phyloP scores from a whole-genome alignment of 495 filamentous ascomycete species.

The Aspergillus hancockii region DNA sequence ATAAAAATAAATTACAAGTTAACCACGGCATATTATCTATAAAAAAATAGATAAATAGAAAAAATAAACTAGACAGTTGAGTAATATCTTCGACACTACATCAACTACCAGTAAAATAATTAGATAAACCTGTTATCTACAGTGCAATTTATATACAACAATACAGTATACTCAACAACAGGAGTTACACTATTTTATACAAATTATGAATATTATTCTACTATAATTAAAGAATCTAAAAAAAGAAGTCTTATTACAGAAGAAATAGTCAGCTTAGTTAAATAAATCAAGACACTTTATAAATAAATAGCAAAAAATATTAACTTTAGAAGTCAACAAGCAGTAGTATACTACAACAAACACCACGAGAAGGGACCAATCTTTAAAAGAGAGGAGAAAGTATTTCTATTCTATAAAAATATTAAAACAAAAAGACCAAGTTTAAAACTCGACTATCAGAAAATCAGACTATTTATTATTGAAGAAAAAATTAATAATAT shows the following conservation, averaged over 20 bases:
- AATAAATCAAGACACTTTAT: no score
- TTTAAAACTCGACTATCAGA: not conserved
- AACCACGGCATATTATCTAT: constrained; percentile 27
- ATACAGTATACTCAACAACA: not conserved
- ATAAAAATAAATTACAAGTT: constrained; percentile 10
- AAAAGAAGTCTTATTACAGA: no score
- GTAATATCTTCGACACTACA: constrained; percentile 25
- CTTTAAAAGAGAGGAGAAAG: not conserved
- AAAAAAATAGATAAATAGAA: constrained; percentile 34
- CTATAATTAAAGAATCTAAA: no score
- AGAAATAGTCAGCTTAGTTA: no score
- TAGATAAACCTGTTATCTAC: constrained; percentile 26
- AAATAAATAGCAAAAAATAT: no score
- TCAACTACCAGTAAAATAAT: constrained; percentile 31
- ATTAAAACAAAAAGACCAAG: not conserved
- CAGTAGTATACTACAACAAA: not conserved
- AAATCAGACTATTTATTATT: not conserved
- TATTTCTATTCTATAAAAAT: not conserved
- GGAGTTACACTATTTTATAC: constrained; percentile 21
- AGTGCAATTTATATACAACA: constrained; percentile 31
- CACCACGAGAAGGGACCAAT: not conserved
- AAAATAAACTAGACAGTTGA: constrained; percentile 22
- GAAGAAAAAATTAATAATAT: not conserved
- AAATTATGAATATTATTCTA: constrained; percentile 17
- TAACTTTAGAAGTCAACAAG: no score